Conservation (phyloP, 2,329 filamentous ascomycete species). For the Paecilomyces niveus region DNA sequence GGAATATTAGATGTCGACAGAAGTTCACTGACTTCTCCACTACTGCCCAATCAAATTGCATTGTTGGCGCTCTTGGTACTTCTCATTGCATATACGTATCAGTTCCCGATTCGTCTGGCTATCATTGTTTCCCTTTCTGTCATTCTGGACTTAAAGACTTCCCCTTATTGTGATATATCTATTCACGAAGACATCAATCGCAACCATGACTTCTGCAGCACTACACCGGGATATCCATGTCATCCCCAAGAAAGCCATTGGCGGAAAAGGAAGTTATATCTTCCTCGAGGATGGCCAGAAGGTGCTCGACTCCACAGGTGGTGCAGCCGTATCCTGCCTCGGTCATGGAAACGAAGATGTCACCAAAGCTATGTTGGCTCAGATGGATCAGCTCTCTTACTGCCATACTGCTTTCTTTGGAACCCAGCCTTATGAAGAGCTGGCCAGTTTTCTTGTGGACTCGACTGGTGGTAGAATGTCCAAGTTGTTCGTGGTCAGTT, state of each 20-base stretch:
- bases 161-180: too few relatives aligned
- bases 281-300: conserved; percentile 48
- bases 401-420: conserved; percentile 54
- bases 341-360: conserved; percentile 61
- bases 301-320: conserved; percentile 66
- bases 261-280: conserved; percentile 47
- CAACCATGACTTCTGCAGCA: conserved; percentile 5
- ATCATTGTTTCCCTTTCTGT: too few relatives aligned
- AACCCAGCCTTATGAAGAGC: conserved; percentile 46
- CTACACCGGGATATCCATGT: conserved; percentile 47
- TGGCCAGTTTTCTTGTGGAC: conserved; percentile 44
- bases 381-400: conserved; percentile 55
- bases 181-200: neutral
- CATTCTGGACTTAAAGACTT: too few relatives aligned
- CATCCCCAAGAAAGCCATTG: conserved; percentile 41
- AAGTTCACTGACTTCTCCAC: neutral
- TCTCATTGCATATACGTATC: too few relatives aligned
- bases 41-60: too few relatives aligned
- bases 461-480: conserved; percentile 48
- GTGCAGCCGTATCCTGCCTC: conserved; percentile 65
- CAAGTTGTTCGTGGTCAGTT: conserved; percentile 51
- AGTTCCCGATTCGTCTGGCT: too few relatives aligned
- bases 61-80: too few relatives aligned
- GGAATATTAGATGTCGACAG: neutral
- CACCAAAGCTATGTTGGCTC: conserved; percentile 50